These are phyloP conservation scores for Aspergillus sp. DNA, from an alignment of 2,329 filamentous ascomycete genomes.

Conservation along the genomic window DNA sequence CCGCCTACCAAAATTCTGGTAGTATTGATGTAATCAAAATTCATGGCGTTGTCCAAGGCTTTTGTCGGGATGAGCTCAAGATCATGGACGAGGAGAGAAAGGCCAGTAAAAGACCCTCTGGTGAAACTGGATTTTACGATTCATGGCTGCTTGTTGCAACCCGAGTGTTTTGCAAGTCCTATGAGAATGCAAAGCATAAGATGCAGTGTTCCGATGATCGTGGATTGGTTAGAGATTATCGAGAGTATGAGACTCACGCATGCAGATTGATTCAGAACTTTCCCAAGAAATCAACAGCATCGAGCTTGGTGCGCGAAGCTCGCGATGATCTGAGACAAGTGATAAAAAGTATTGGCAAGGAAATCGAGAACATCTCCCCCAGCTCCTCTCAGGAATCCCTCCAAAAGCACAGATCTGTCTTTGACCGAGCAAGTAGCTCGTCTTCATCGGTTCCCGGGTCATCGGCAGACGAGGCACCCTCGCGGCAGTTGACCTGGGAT, in stretches of 20 bases:
- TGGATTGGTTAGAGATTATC: slow-evolving; percentile 42
- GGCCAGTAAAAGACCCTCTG: slow-evolving; percentile 6
- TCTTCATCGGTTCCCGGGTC: slow-evolving; percentile 40
- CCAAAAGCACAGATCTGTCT: slow-evolving; percentile 39
- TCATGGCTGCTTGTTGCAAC: slow-evolving; percentile 41
- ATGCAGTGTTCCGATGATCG: slow-evolving; percentile 33
- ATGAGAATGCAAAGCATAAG: slow-evolving; percentile 34
- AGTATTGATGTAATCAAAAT: slow-evolving; percentile 43
- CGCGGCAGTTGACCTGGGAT: slow-evolving; percentile 29
- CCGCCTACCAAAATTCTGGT: slow-evolving; percentile 22
- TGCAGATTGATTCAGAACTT: slow-evolving; percentile 36
- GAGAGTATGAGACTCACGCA: slow-evolving; percentile 45
- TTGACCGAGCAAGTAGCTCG: slow-evolving; percentile 43
- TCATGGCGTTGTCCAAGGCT: slow-evolving; percentile 45
- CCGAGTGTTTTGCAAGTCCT: slow-evolving; percentile 38
- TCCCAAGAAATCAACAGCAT: slow-evolving; percentile 25
- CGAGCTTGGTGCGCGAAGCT: slow-evolving; percentile 28
- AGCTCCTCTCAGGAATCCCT: slow-evolving; percentile 35
- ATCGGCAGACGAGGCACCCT: slow-evolving; percentile 31
- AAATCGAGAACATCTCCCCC: slow-evolving; percentile 40
- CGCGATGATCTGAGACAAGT: slow-evolving; percentile 30
- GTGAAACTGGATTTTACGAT: slow-evolving; percentile 30
- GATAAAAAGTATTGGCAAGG: slow-evolving; percentile 33
- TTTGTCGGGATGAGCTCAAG: slow-evolving; percentile 43
- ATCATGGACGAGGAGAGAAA: slow-evolving; percentile 29